Base-by-base conservation (phyloP, 2,329 filamentous ascomycete genomes). In the Cladosporium sp. region DNA sequence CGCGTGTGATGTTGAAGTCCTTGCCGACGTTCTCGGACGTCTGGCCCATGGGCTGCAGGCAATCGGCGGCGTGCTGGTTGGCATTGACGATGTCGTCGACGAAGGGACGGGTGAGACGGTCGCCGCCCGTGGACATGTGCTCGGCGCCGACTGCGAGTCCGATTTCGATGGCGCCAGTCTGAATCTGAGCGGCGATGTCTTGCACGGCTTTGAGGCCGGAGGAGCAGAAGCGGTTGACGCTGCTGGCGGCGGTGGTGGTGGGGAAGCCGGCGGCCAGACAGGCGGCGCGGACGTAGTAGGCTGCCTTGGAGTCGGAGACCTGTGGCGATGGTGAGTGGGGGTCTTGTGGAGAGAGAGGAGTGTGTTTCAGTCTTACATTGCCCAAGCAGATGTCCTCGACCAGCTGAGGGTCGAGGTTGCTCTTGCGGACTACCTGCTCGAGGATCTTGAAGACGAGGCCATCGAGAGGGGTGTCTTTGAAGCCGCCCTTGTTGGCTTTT, bases 11-110 rank as follows among this genome's bases (percentile, higher is more conserved):
- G 65, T 85, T 81, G 69, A 97, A 97, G 72, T 97, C 93, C 42
- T 82, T 82, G 61, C 85, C 89, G 22, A 98, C 90, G 67, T 97
- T 97, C 76, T 98, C 93, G 53, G 86, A 92, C 2, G 93, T 98
- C 81, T 95, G 94, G 18, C 93, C 93, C 93, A 98, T 98, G 58
- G 92, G 87, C 78, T 90, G 82, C 82, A 92, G 82, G 77, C 90
- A 93, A 73, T 97, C 92, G 40, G 71, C 71, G 0, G 89, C 80
- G 66, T 96, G 88, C 67, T 89, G 85, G 72, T 79, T 86, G 63
- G 78, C 73, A 59, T 73, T 67, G 40, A 88, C 73, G 53, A 97
- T 82, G 55, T 85, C 83, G 57, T 85, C 82, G 68, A 89, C 84
- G 71, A 96, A 93, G 3, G 86, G 84, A 55, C 80, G 70, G 38